Base-by-base conservation (phyloP, 139 green algal genomes). In the Raphidocelis subcapitata region DNA sequence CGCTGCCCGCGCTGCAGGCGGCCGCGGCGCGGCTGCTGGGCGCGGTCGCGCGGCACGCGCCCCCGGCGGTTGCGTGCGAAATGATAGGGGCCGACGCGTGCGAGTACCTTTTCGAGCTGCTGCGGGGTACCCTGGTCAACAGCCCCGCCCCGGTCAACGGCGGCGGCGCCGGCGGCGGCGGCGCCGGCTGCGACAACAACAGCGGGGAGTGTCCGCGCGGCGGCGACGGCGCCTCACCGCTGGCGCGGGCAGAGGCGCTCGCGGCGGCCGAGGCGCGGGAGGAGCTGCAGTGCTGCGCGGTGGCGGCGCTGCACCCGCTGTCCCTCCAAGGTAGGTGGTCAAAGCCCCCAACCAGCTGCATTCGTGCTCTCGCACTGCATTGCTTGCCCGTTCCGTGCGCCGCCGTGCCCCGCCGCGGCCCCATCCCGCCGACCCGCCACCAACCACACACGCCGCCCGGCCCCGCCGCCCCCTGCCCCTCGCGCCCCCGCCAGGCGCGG, bases 31-130 rank as follows among this genome's bases (percentile, higher is more conserved):
- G 51, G 61, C 61, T 67, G 61, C 61, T 67, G 20, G 32, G 36
- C 37, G 61, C 61, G 24, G 61, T 51, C 28, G 61, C 61, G 26
- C 31, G 31, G 23, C 32, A 36, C 1, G 32, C 61, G 0, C 61
- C 61, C 0, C 32, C 33, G n/a, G 33, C 4, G 36, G 31, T 67
- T 32, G 31, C 51, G 32, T n/a, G 37, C 31, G 32, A 67, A 33
- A 32, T 67, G 35, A 51, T 67, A 2, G 32, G 51, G 32, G 32
- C 12, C 3, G 69, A 75, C 16, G 37, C 21, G 29, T 75, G 69
- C 35, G 69, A 75, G 57, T 57, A 61, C 3, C 16, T 75, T 3
- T 75, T 67, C 46, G 69, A 75, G 32, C 41, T 75, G 41, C 36
- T 75, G 3, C 47, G 69, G 20, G 69, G 69, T 4, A 75, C 69